Evolutionary conservation across 441 rosid species (phyloP).

Genomic region (Brassica hybrid): DNA sequence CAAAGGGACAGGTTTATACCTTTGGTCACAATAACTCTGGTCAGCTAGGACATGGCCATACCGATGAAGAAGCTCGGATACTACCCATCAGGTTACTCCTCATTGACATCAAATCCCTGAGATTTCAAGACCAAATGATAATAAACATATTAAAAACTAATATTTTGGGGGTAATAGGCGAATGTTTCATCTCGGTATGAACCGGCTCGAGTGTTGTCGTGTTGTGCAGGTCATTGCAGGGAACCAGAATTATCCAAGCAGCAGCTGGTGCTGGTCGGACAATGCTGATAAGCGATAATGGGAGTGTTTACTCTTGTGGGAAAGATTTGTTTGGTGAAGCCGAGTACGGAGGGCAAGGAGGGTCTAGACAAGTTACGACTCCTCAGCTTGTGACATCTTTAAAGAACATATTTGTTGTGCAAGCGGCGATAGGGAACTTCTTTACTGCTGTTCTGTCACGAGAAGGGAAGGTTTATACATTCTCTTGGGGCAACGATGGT

Average conservation of each 20-base stretch:
- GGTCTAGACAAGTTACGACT: slow-evolving; percentile 54
- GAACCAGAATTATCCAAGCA: slow-evolving; percentile 90
- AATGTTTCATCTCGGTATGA: too few relatives aligned
- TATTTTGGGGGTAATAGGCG: too few relatives aligned
- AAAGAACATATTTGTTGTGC: slow-evolving; percentile 85
- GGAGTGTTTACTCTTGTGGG: slow-evolving; percentile 85
- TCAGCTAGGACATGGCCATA: slow-evolving; percentile 87
- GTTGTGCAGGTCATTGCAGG: slow-evolving; percentile 87
- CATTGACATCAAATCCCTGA: background rate
- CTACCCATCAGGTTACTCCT: slow-evolving; percentile 73
- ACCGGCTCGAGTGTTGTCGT: too few relatives aligned
- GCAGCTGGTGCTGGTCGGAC: slow-evolving; percentile 95
- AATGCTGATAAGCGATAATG: slow-evolving; percentile 91
- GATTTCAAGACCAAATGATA: too few relatives aligned
- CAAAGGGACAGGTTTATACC: slow-evolving; percentile 72
- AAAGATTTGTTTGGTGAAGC: slow-evolving; percentile 85
- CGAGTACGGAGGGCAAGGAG: slow-evolving; percentile 61
- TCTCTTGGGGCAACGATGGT: slow-evolving; percentile 85
- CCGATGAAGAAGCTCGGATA: slow-evolving; percentile 80
- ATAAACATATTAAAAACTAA: too few relatives aligned
- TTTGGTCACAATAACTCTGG: slow-evolving; percentile 89
- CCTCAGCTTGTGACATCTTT: slow-evolving; percentile 81
- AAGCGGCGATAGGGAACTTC: slow-evolving; percentile 90
- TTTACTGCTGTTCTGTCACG: slow-evolving; percentile 90
- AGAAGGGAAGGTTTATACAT: slow-evolving; percentile 94